Conservation (phyloP, 2,329 filamentous ascomycete genomes). For the Fusarium caatingaense region DNA sequence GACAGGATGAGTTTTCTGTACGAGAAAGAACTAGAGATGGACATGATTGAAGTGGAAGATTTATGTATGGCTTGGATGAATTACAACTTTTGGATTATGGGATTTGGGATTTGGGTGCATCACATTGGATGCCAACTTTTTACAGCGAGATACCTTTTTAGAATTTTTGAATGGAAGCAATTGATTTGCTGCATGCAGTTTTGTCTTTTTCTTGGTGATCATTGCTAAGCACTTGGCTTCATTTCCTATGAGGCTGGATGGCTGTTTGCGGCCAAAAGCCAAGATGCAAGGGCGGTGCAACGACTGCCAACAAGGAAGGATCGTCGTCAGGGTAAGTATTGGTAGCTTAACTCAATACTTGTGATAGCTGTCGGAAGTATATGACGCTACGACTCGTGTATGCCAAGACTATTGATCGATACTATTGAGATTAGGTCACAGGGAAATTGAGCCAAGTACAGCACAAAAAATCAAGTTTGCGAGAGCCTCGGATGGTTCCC, state of each 20-base stretch:
- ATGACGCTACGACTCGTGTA: not conserved
- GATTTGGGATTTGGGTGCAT: slow-evolving; percentile 7
- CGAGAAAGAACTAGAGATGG: slow-evolving; percentile 31
- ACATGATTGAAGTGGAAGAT: slow-evolving; percentile 32
- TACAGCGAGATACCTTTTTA: slow-evolving; percentile 42
- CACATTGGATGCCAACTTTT: slow-evolving; percentile 18
- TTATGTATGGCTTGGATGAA: slow-evolving; percentile 37
- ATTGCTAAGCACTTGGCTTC: not conserved
- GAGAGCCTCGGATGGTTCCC: not conserved
- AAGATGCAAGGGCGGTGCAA: slow-evolving; percentile 18
- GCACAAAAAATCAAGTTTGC: not conserved
- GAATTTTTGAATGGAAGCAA: slow-evolving; percentile 18
- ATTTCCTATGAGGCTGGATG: not conserved
- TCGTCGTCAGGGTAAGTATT: not conserved
- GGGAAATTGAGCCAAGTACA: slow-evolving; percentile 12
- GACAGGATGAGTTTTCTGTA: slow-evolving; percentile 24
- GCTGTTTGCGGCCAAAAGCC: not conserved
- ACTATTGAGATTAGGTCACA: not conserved
- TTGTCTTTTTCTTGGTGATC: not conserved
- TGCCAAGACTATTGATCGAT: not conserved
- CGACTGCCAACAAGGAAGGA: not conserved
- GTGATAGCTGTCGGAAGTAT: not conserved
- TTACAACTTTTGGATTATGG: slow-evolving; percentile 19
- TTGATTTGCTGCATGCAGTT: slow-evolving; percentile 3
- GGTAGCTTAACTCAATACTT: not conserved